phyloP scores from a whole-genome alignment of 2,329 filamentous ascomycete species.

The Coccinonectria pachysandricola region DNA sequence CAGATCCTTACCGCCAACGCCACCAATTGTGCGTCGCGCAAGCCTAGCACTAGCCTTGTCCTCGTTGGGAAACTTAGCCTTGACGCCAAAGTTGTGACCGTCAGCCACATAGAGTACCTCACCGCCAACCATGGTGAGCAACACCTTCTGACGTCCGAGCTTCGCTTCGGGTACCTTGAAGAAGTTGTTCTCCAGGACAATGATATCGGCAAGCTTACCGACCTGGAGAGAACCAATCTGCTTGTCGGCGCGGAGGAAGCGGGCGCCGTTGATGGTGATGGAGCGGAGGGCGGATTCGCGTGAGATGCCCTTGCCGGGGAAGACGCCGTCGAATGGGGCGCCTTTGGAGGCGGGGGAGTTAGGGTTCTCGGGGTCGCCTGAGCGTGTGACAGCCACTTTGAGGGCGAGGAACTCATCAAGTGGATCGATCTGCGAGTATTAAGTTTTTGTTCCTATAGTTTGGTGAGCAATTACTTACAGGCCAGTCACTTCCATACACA shows the following conservation, averaged over 20 bases:
- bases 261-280: conserved; percentile 15
- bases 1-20: conserved; percentile 8
- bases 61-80: conserved; percentile 16
- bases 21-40: conserved; percentile 10
- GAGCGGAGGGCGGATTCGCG: conserved; percentile 11
- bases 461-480: conserved; percentile 3
- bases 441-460: neutral
- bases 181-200: conserved; percentile 16
- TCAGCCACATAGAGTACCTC: conserved; percentile 17
- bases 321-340: conserved; percentile 9
- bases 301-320: conserved; percentile 14
- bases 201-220: conserved; percentile 18
- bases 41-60: conserved; percentile 7
- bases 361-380: conserved; percentile 16
- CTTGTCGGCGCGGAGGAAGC: conserved; percentile 16
- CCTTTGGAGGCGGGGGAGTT: conserved; percentile 15
- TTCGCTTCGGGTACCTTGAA: conserved; percentile 15
- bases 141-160: conserved; percentile 13
- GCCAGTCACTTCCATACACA: conserved; percentile 13
- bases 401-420: conserved; percentile 19
- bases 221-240: conserved; percentile 16
- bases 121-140: conserved; percentile 19
- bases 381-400: conserved; percentile 17
- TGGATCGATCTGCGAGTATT: conserved; percentile 14
- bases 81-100: conserved; percentile 12